Base-by-base conservation (phyloP, 2,329 filamentous ascomycete species). In the Arthrobotrys conoides region DNA sequence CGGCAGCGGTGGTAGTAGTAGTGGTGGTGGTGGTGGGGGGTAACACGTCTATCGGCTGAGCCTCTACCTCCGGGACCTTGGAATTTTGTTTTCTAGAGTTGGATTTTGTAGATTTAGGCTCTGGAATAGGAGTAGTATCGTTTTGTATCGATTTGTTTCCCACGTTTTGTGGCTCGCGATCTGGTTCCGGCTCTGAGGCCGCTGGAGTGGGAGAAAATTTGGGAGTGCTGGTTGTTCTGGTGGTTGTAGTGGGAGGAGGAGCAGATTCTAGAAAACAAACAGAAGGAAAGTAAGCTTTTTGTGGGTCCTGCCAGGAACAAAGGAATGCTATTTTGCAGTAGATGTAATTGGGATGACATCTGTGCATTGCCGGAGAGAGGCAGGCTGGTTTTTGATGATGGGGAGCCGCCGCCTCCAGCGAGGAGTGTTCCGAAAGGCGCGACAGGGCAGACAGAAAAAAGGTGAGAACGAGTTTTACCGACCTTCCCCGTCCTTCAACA, bases 401-500 rank as follows among this genome's bases (percentile, higher is more conserved):
- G 67, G 64, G 46, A 66, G 53, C 59, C 64, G 59, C 57, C 36
- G 59, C 33, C 36, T 49, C 51, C 9, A 57, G 57, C 61, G 61
- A 41, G 64, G 53, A 33, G 46, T 64, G 68, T 51, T 73, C 70
- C 71, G 71, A 80, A 76, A 72, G 69, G 61, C 64, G 76, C 71
- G 65, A 67, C 65, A 57, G 68, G 61, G 71, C 48, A 61, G 44
- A 57, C 38, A 20, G 38, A 61, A 41, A 57, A 48, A 20, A 53
- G 51, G 18, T 41, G 67, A 69, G 63, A 57, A 69, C 38, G 65
- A 63, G 76, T 68, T 77, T 80, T 70, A 80, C 79, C 67, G 70
- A 80, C 75, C 76, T 66, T 72, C 68, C 51, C 78, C 69, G 71
- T 76, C 69, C 55, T 66, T 80, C 76, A 71, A 66, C 66, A 61